Evolutionary conservation across 2,329 filamentous ascomycete species (phyloP), one percentile per base, ranked within the genome.

Genomic region (Diaporthe sp.): DNA sequence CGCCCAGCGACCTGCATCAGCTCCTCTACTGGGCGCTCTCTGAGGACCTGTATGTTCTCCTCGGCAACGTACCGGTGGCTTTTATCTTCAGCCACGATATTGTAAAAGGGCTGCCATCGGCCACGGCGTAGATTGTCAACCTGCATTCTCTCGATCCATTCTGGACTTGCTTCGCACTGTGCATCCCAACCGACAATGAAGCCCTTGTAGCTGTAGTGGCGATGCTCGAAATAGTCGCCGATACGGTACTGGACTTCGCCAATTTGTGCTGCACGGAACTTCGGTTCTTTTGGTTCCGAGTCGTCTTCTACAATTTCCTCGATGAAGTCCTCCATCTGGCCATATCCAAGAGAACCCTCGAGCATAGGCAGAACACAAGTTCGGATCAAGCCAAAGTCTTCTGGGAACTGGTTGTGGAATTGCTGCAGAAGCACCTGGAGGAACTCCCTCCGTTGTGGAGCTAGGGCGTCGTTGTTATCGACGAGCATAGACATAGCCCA

Each of bases 11-110:
- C 81, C 52, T 80, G 80, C 77, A 89, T 82, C 73, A 93, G 82
- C 6, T 85, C 81, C 15, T 86, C 83, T 2, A 84, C 83, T 2
- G 88, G 85, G 28, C 81, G 76, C 8, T 83, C 85, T 13, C 76
- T 74, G 22, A 88, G 80, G 9, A 85, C 77, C 30, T 85, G 78
- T 69, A 94, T 91, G 77, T 93, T 93, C 82, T 94, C 92, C 79
- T 93, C 89, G 0, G 92, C 92, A 5, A 94, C 91, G 79, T 94
- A 94, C 40, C 92, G 86, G 22, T 88, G 84, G 71, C 84, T 89
- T 76, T 88, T 89, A 77, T 93, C 92, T 55, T 89, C 90, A 82
- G 83, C 92, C 89, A 93, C 83, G 42, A 92, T 89, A 80, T 93
- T 88, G 79, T 94, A 94, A 77, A 94, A 94, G 35, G 90, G 89